Evolutionary conservation across 352 stramenopile genomes (phyloP), one percentile per base, ranked within the genome.

Genomic region (Pythium sp.): DNA sequence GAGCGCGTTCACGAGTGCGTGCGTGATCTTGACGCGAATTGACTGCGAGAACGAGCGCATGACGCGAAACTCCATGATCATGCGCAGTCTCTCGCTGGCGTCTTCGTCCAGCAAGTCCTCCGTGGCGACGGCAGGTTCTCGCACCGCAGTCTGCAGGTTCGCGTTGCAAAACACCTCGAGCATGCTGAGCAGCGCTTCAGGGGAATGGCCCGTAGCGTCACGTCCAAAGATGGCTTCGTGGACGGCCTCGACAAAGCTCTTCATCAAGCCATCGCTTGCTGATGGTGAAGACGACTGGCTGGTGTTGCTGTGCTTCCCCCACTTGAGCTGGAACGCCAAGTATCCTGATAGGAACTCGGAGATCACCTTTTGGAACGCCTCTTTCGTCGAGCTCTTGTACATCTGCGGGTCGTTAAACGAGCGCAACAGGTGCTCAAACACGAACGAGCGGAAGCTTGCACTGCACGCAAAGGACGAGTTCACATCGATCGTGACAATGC

Each of bases 51-150:
- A 94, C 30, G 87, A 94, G 6, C 79, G 82, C 72, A 93, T 76
- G 6, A 91, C 82, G 67, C 93, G 82, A 2, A 92, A 77, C 36
- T 92, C 81, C 47, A 94, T 73, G 36, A 93, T 77, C 72, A 90
- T 89, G 2, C 86, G 84, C 11, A 92, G 67, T 12, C 65, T 74
- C 11, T 91, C 75, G 3, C 92, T 67, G 9, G 80, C 81, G 2
- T 41, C 41, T 8, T 69, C 66, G 54, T 74, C 78, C 24, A 91
- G 58, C 15, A 79, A 20, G 38, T 66, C 46, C 36, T 15, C 62
- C 57, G 11, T 63, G 5, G 32, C 59, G 41, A 30, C 18, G 22
- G 0, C 28, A 26, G 6, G 18, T 68, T 22, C 64, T 53, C 22
- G 65, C 65, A 51, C 61, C 15, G 32, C 32, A 32, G 7, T 69